Evolutionary conservation across 2,329 filamentous ascomycete species (phyloP), one percentile per base, ranked within the genome.

Genomic region (Sclerotinia minor): DNA sequence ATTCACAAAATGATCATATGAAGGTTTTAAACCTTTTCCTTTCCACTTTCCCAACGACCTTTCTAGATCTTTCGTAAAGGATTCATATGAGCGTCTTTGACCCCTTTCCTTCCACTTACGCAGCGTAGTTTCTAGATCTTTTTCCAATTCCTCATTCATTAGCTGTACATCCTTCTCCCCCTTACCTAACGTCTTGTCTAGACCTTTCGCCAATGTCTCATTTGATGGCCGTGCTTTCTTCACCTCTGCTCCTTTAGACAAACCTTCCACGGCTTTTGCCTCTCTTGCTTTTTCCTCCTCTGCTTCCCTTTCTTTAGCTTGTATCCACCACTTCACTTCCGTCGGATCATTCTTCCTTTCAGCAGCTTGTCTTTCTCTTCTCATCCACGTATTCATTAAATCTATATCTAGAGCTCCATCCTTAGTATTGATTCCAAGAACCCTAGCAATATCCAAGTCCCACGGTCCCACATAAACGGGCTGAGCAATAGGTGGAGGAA

Each of bases 401-500:
- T 63, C 47, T 7, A 63, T 24, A 63, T 63, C 13, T 1, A 63
- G n/a, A 50, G 29, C 21, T 26, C 45, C 59, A 7, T 24, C n/a
- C 6, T 2, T 8, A 7, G 21, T 38, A 38, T 50, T 63, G n/a
- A 50, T 38, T 2, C 59, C 59, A 38, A 63, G 45, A 24, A 63
- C 47, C 9, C 59, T 49, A 8, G 59, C 24, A 1, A 63, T 7
- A 41, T 63, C 45, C 1, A 63, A 19, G 9, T 35, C 4, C 7
- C 15, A 26, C 5, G 59, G 32, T 1, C 1, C 1, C 5, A 47
- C 32, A 19, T 26, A 50, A 0, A 26, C 19, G 0, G 59, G 59
- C 45, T 50, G 59, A 17, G 45, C 59, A 41, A 63, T 63, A 8
- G 59, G 32, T 11, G 45, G 59, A 21, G 59, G 59, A 1, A 63